These are phyloP conservation scores for Leptosphaerulina australis DNA, from an alignment of 2,329 filamentous ascomycete species.

Conservation along the genomic window DNA sequence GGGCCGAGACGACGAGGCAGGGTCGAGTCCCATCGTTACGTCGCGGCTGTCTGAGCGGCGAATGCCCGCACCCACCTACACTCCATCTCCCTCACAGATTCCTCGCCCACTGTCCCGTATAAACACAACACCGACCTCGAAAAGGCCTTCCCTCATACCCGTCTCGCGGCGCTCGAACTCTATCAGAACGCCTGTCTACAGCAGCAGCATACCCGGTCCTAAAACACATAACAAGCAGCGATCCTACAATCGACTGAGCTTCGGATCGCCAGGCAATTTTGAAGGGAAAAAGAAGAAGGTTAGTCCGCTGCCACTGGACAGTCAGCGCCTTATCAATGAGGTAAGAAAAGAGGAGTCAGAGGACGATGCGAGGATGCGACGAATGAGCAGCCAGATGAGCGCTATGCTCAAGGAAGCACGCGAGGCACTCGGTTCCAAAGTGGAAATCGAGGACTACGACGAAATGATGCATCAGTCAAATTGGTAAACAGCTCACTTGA, in stretches of 20 bases:
- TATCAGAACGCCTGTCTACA: conserved; percentile 29
- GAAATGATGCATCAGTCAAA: no score
- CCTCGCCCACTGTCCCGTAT: conserved; percentile 40
- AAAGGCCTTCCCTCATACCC: conserved; percentile 52
- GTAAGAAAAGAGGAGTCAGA: conserved; percentile 75
- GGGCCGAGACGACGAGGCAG: conserved; percentile 56
- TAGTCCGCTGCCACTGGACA: conserved; percentile 63
- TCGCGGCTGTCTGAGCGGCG: conserved; percentile 46
- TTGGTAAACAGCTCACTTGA: no score
- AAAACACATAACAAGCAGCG: conserved; percentile 27
- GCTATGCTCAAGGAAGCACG: conserved; percentile 89
- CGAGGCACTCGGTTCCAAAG: conserved; percentile 71
- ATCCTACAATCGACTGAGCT: conserved; percentile 41
- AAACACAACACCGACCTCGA: conserved; percentile 26
- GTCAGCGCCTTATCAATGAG: conserved; percentile 73
- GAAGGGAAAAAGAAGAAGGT: conserved; percentile 31
- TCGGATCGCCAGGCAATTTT: conserved; percentile 37
- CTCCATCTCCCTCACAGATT: conserved; percentile 46
- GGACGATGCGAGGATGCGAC: conserved; percentile 77
- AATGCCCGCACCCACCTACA: conserved; percentile 28
- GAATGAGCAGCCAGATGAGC: conserved; percentile 78
- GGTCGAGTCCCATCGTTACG: conserved; percentile 57
- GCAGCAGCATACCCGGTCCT: conserved; percentile 9
- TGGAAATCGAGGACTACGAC: conserved; percentile 47
- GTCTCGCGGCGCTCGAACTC: conserved; percentile 49